Evolutionary conservation across 176 grass and related monocot species (phyloP).

Genomic region (Eleusine coracana): DNA sequence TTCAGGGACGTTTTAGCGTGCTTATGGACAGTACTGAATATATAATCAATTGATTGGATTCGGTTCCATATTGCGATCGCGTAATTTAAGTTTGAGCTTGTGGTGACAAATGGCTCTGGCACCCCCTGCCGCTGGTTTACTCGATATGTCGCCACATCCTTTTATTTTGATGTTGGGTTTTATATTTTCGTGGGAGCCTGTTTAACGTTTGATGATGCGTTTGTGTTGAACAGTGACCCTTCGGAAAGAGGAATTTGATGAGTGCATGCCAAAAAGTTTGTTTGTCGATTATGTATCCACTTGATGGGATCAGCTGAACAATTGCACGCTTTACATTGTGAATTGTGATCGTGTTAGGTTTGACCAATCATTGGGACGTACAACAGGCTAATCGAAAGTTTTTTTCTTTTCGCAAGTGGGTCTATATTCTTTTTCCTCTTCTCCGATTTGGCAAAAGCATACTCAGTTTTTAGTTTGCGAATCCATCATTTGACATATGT

Average conservation of each 20-base stretch:
- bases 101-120: neutral
- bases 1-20: neutral
- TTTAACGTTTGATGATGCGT: neutral
- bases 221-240: neutral
- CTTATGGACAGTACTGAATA: neutral
- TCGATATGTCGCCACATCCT: neutral
- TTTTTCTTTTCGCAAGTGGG: neutral
- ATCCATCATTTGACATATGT: neutral
- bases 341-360: slow-evolving; percentile 4
- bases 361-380: slow-evolving; percentile 44
- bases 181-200: neutral
- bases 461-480: neutral
- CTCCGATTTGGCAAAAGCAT: neutral
- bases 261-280: slow-evolving; percentile 29
- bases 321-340: neutral
- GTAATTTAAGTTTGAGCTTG: neutral
- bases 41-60: neutral
- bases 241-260: neutral
- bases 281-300: slow-evolving; percentile 37
- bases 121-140: too few species aligned
- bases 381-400: neutral
- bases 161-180: too few species aligned
- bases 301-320: neutral
- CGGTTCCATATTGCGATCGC: neutral
- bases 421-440: neutral